Conservation (phyloP, 805 yeast species). For the Vanderwaltozyma tropicalis region DNA sequence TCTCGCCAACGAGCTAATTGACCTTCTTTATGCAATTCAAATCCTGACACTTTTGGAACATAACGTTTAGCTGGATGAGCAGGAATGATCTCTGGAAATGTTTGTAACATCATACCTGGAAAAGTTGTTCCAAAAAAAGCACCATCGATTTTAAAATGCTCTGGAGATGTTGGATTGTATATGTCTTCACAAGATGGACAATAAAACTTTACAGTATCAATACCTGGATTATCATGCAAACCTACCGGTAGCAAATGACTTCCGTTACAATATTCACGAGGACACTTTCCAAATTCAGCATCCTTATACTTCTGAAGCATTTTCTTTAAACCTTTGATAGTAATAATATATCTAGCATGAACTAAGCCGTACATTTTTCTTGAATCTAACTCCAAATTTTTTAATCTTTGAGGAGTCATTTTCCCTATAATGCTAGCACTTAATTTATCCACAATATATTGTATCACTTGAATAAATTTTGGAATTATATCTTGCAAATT, state of each 20-base stretch:
- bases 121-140: conserved; percentile 93
- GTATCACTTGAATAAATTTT: conserved; percentile 52
- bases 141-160: conserved; percentile 83
- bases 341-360: conserved; percentile 85
- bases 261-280: conserved; percentile 77
- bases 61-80: conserved; percentile 66
- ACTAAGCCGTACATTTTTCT: conserved; percentile 73
- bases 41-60: conserved; percentile 89
- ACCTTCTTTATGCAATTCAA: conserved; percentile 81
- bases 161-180: conserved; percentile 77
- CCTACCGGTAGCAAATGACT: conserved; percentile 89
- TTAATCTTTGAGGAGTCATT: conserved; percentile 48
- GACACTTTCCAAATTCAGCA: conserved; percentile 93
- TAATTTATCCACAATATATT: conserved; percentile 57
- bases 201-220: conserved; percentile 76
- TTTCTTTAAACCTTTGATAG: conserved; percentile 78
- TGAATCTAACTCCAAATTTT: conserved; percentile 50
- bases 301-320: conserved; percentile 84
- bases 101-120: conserved; percentile 92
- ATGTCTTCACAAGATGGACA: conserved; percentile 94
- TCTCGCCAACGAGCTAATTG: conserved; percentile 87
- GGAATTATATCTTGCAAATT: conserved; percentile 80
- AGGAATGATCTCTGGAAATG: conserved; percentile 81
- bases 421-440: conserved; percentile 48
- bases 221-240: conserved; percentile 68